Conservation (phyloP, 257 asterid genomes). For the Salvia miltiorrhiza region DNA sequence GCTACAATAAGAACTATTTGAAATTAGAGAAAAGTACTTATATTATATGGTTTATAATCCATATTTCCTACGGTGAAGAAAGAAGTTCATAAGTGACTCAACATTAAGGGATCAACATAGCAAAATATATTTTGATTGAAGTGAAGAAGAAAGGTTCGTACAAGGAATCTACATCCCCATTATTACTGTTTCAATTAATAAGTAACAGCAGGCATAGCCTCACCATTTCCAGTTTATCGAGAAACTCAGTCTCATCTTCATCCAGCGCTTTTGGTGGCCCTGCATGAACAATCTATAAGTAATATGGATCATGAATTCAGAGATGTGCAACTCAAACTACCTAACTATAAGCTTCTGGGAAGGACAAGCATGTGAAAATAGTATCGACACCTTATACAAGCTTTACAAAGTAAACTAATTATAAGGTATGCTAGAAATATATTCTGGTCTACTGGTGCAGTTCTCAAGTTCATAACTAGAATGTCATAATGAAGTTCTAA, state of each 20-base stretch:
- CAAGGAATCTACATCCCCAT: slow-evolving; percentile 2
- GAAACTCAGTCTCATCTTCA: slow-evolving; percentile 97
- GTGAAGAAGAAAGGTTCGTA: slow-evolving; percentile 5
- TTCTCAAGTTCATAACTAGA: slow-evolving; percentile 2
- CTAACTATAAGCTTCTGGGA: slow-evolving; percentile 2
- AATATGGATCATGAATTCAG: not conserved
- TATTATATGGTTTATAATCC: slow-evolving; percentile 6
- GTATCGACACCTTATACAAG: not conserved
- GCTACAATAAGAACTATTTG: not conserved
- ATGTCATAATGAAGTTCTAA: not conserved
- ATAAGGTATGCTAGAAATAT: not conserved
- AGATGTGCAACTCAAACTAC: not conserved
- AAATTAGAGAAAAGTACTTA: not conserved
- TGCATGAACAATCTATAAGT: slow-evolving; percentile 26
- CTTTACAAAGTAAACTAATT: not conserved
- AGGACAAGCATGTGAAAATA: not conserved
- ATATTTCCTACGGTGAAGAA: not conserved
- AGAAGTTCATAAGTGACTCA: not conserved
- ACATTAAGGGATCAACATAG: slow-evolving; percentile 2
- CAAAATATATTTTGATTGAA: not conserved
- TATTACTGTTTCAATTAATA: not conserved
- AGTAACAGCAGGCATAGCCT: slow-evolving; percentile 27
- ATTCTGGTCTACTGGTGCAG: slow-evolving; percentile 1
- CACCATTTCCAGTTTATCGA: slow-evolving; percentile 73
- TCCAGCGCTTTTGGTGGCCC: slow-evolving; percentile 98